A percentile compares a stretch with the other conserved stretches of the same genome.
phyloP scores from a whole-genome alignment of 129 eudicot species.

The Tagetes erecta region DNA sequence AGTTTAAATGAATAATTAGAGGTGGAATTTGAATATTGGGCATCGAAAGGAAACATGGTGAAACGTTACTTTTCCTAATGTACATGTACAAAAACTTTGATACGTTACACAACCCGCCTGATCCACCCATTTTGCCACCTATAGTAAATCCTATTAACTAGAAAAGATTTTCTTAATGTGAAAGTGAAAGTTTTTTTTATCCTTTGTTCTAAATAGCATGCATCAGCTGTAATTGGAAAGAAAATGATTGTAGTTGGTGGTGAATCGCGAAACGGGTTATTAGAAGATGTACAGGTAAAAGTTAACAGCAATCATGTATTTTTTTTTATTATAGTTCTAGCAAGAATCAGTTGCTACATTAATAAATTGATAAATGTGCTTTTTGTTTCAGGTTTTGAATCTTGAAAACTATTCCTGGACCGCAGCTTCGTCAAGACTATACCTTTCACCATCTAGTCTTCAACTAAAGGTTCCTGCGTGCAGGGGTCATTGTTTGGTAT shows the following conservation, averaged over 20 bases:
- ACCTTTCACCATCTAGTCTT: conserved; percentile 87
- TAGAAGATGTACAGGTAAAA: conserved; percentile 90
- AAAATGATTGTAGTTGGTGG: conserved; percentile 98
- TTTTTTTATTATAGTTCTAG: conserved; percentile 11
- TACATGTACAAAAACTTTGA: background rate
- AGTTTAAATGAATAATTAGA: background rate
- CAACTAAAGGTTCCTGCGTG: conserved; percentile 90
- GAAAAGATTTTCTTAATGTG: background rate
- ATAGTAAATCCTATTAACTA: background rate
- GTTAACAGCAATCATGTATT: background rate
- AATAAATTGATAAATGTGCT: background rate
- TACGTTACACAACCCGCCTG: background rate
- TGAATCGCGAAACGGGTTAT: conserved; percentile 70
- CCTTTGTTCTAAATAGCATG: conserved; percentile 61
- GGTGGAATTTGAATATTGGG: background rate
- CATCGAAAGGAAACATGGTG: no score
- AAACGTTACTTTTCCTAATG: no score
- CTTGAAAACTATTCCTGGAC: conserved; percentile 80
- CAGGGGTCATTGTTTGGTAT: conserved; percentile 94
- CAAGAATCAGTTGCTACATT: background rate
- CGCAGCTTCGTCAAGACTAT: conserved; percentile 78
- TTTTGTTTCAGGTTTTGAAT: conserved; percentile 61
- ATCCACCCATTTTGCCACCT: background rate
- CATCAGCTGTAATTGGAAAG: conserved; percentile 87
- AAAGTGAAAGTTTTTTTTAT: conserved; percentile 39